Conservation (phyloP, 2,329 filamentous ascomycete genomes). For the Pseudomassariella vexata region DNA sequence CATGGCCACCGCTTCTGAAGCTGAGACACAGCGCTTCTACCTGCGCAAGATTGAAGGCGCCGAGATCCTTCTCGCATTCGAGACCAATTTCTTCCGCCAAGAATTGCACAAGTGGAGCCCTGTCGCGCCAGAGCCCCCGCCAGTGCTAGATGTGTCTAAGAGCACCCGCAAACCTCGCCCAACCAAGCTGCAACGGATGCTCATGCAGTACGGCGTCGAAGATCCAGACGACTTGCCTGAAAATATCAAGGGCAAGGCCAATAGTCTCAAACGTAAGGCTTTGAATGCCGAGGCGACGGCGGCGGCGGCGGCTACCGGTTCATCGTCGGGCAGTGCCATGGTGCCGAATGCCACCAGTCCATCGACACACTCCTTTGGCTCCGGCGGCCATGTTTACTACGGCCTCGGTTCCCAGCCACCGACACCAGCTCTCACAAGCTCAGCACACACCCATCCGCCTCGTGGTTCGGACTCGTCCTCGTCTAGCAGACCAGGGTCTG, state of each 20-base stretch:
- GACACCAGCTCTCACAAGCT: slow-evolving; percentile 27
- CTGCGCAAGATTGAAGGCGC: slow-evolving; percentile 95
- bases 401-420: slow-evolving; percentile 29
- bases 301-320: slow-evolving; percentile 22
- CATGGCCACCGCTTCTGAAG: slow-evolving; percentile 76
- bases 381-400: slow-evolving; percentile 25
- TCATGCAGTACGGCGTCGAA: slow-evolving; percentile 81
- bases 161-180: slow-evolving; percentile 94
- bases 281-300: slow-evolving; percentile 50
- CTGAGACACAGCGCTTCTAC: slow-evolving; percentile 88
- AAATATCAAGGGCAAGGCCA: slow-evolving; percentile 72
- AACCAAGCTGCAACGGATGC: slow-evolving; percentile 93
- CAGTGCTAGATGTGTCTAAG: slow-evolving; percentile 77
- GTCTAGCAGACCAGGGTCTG: slow-evolving; percentile 25
- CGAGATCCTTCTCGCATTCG: slow-evolving; percentile 82
- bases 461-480: slow-evolving; percentile 27
- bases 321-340: slow-evolving; percentile 11
- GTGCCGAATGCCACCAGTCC: slow-evolving; percentile 26
- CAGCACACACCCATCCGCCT: slow-evolving; percentile 26
- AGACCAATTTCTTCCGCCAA: slow-evolving; percentile 97
- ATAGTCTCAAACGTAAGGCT: slow-evolving; percentile 67
- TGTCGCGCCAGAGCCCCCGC: slow-evolving; percentile 79
- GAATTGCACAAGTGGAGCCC: slow-evolving; percentile 93
- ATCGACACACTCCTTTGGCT: slow-evolving; percentile 24
- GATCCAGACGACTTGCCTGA: slow-evolving; percentile 88